Base-by-base conservation (phyloP, 2,329 filamentous ascomycete genomes). In the Aspergillus tamarii region DNA sequence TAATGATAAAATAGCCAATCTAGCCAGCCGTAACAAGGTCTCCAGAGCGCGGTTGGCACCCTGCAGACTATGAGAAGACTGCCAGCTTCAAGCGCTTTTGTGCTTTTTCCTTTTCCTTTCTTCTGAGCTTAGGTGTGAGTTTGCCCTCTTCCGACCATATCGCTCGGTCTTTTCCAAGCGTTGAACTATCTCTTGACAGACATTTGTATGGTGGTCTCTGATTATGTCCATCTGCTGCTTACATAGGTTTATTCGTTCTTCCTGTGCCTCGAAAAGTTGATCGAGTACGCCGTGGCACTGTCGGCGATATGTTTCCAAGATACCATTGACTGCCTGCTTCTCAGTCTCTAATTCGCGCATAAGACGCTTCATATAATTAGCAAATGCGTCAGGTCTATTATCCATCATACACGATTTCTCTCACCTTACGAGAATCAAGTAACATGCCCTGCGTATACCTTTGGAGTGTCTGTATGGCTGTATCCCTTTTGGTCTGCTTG, bases 311-410 rank as follows among this genome's bases (percentile, higher is more conserved):
- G 77, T 78, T 9, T 79, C 74, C 4, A 84, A 69, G 30, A 84
- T 79, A 32, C 81, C 75, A 4, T 70, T 72, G 30, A 84, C 75
- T 1, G 79, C 80, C 4, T 75, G 76, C 67, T 84, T 83, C 52
- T 81, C 78, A n/a, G 80, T 76, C 10, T 83, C 74, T 21, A 87
- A 76, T 61, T 84, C 78, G 1, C 71, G 77, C 10, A 81, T 68
- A 11, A 86, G 76, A 21, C 74, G 74, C 73, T 84, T 26, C 16
- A 19, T 11, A 21, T 14, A 19, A 30, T 16, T 32, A 52, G 36
- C 26, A 12, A 26, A 45, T 21, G 14, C 16, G 5, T 28, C 12
- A 52, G 26, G 9, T 11, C 48, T 12, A n/a, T 12, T 12, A 14
- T 11, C 9, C 16, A 26, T 26, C n/a, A 23, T 19, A 34, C 2